Evolutionary conservation across 75 land plant genomes (phyloP).

Genomic region (Selaginella tamariscina): DNA sequence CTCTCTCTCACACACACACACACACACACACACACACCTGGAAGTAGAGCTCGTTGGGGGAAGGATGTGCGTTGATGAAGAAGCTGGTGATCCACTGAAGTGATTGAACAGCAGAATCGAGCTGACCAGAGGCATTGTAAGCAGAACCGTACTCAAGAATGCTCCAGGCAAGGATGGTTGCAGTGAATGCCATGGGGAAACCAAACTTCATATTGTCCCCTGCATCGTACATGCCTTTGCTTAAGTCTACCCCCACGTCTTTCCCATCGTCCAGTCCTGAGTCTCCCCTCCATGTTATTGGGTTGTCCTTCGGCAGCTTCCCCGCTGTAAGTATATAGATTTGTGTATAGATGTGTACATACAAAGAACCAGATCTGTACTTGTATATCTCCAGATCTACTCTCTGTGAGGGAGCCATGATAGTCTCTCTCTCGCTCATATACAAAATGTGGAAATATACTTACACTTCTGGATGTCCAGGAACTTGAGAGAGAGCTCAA

Average conservation of each 20-base stretch:
- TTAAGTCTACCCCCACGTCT: conserved; percentile 51
- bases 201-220: conserved; percentile 95
- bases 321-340: conserved; percentile 45
- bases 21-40: no score
- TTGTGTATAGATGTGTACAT: neutral
- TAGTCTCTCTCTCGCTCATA: no score
- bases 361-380: neutral
- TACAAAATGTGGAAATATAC: neutral
- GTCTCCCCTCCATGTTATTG: conserved; percentile 80
- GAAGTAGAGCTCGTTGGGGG: conserved; percentile 50
- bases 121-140: conserved; percentile 42
- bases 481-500: conserved; percentile 46
- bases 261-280: conserved; percentile 76
- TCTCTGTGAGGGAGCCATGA: neutral
- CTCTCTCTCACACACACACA: no score
- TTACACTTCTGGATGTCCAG: conserved; percentile 74
- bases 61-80: conserved; percentile 65
- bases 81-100: conserved; percentile 90
- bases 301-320: conserved; percentile 49
- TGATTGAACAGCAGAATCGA: conserved; percentile 30
- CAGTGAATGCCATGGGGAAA: conserved; percentile 96
- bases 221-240: conserved; percentile 90
- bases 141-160: conserved; percentile 79
- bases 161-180: conserved; percentile 78
- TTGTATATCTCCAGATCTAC: neutral